Evolutionary conservation across 2,329 filamentous ascomycete genomes (phyloP), one percentile per base, ranked within the genome.

Genomic region (Microdochium trichocladiopsis): DNA sequence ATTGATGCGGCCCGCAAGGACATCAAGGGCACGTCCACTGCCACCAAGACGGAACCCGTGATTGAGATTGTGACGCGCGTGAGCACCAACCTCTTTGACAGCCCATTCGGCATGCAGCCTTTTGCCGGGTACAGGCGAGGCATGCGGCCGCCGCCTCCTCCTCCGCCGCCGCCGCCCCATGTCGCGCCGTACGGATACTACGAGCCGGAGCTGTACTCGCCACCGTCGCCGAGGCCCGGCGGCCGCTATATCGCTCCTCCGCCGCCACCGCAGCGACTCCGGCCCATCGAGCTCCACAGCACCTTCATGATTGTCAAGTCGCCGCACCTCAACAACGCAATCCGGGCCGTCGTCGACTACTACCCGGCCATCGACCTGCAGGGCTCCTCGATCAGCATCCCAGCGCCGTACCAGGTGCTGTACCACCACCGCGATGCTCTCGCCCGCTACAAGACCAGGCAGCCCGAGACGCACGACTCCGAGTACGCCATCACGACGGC

Each of bases 291-390:
- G 18, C 56, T 64, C 9, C 63, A 67, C 18, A 61, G 56, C 1
- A 72, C 69, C 0, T 57, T 62, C 51, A 76, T 78, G 72, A 49
- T 68, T 2, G 72, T 78, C 47, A 65, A 74, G 55, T 78, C 75
- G 2, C 53, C 61, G 25, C 63, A 75, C 52, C 67, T 81, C 25
- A 69, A 73, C 56, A 71, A 75, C 48, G 75, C 75, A 1, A 65
- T 80, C 4, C 66, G 64, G 25, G 74, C 76, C 12, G 69, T 78
- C 4, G 68, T 80, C 6, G 66, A 63, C 23, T 79, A 77, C 56
- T 78, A 78, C 55, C 75, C 75, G 3, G 65, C 67, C 37, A 65
- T 69, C 52, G 65, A 63, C 43, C 66, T 75, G 49, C 59, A 65
- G 1, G 69, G 60, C 41, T 66, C 69, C 6, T 60, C 52, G n/a